Base-by-base conservation (phyloP, 176 grass and related monocot species). In the Themeda triandra region DNA sequence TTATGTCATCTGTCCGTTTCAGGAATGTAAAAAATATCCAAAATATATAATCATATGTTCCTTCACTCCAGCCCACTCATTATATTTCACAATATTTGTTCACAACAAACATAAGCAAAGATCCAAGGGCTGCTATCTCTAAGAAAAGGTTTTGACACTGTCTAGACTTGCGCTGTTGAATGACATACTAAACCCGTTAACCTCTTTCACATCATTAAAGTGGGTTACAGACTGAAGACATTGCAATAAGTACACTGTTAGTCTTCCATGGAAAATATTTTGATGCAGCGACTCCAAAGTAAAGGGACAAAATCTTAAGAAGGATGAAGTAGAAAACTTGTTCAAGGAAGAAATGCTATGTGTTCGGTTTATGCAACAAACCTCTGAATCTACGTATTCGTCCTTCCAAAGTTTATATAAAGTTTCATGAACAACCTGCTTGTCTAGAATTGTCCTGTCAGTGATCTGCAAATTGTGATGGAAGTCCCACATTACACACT, bases 381-480 rank as follows among this genome's bases (percentile, higher is more conserved):
- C 88, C 93, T 91, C 84, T 81, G 76, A 66, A 60, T 92, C 88
- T 63, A 96, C 83, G 77, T 87, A 97, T 39, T 90, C 90, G 1
- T 97, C 92, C 72, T 90, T 92, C 92, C 92, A 97, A 59, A 97
- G 87, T 77, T 88, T 94, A 83, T 92, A 97, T 64, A 94, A 76
- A 82, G 86, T 92, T 88, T 66, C 68, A 76, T 94, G 90, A 86
- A 89, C 89, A 59, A 90, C 69, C 78, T 88, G 89, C 87, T 97
- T 94, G 83, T 94, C 89, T 68, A 92, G 80, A 87, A 94, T 94
- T 25, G 87, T 92, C 9, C 37, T 88, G 70, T 94, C 92, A 71
- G 87, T 91, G 83, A 97, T 94, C 94, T 97, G 82, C 82, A 90
- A 60, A 72, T 85, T 87, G 60, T 29, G 24, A 88, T 53, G 59